Evolutionary conservation across 1,139 yeast genomes (phyloP), one percentile per base, ranked within the genome.

Genomic region (Petasospora rhodanensis): DNA sequence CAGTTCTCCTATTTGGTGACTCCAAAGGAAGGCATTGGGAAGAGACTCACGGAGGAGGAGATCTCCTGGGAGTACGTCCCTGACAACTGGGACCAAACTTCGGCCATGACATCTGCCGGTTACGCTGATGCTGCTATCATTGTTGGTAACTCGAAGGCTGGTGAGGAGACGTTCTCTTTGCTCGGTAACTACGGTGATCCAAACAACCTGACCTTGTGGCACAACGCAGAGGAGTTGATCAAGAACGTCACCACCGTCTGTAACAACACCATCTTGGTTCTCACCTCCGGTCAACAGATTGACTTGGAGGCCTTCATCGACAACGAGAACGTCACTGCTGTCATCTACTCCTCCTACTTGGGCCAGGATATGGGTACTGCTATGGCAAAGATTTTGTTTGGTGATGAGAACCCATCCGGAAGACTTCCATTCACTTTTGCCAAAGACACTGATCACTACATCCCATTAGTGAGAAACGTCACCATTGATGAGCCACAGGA

Each of bases 341-440:
- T 76, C 7, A 39, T 76, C 15, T 69, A 62, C 50, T 78, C 64
- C 6, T 60, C 63, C 52, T 65, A 60, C 42, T 63, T 65, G 29
- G 73, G 72, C 22, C 55, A 54, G 40, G 72, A 67, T 39, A 47
- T 60, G 35, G 74, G 71, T 45, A 49, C 68, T 47, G 68, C 73
- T 32, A 60, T 72, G 38, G 77, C 76, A 2, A 78, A 73, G 43
- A 62, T 73, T 18, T 46, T 73, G 32, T 77, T 70, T 55, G 84
- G 84, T 7, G 80, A 74, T 28, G 66, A 60, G 11, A 75, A 73
- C 46, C 84, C 85, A 13, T 67, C 74, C 18, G 85, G 82, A 14
- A 74, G 69, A 46, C 58, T 78, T 24, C 71, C 83, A 3, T 62
- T 77, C 37, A 68, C 81, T 6, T 73, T 67, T 62, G 80, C 81